Conservation (phyloP, 352 stramenopile genomes). For the Phytophthora macrochlamydospora region DNA sequence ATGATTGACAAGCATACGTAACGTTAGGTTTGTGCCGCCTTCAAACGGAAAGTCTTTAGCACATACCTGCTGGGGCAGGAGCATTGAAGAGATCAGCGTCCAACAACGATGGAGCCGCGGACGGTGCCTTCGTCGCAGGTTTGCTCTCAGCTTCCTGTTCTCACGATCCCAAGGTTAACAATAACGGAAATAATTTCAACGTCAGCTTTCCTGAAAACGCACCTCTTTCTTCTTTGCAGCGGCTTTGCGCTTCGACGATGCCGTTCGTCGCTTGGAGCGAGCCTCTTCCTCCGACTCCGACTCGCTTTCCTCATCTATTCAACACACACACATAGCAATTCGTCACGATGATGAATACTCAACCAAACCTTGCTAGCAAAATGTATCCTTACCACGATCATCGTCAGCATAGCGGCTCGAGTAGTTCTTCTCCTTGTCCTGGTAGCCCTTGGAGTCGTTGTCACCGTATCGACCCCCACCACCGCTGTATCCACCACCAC, state of each 20-base stretch:
- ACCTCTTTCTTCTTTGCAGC: conserved; percentile 82
- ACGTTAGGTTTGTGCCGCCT: not conserved
- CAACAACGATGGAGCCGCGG: conserved; percentile 68
- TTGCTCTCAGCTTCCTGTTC: conserved; percentile 45
- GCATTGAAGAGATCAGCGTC: conserved; percentile 81
- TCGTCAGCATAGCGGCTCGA: conserved; percentile 80
- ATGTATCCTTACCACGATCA: conserved; percentile 24
- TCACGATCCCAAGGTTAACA: not conserved
- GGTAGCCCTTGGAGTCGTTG: conserved; percentile 52
- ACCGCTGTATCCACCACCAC: conserved; percentile 37
- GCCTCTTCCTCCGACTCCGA: conserved; percentile 80
- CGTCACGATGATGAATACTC: not conserved
- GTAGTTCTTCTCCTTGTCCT: conserved; percentile 70
- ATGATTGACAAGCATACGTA: conserved; percentile 3
- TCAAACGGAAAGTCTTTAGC: conserved; percentile 7
- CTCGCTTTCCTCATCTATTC: conserved; percentile 56
- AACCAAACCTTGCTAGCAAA: not conserved
- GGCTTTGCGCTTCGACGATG: conserved; percentile 65
- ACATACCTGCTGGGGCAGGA: conserved; percentile 38
- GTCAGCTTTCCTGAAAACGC: not conserved
- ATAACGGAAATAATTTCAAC: not conserved
- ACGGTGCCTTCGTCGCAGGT: conserved; percentile 55
- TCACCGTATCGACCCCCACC: conserved; percentile 47
- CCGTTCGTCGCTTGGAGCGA: conserved; percentile 57
- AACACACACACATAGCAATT: conserved; percentile 2